Conservation (phyloP, 306 rosid species). For the Canavalia ensiformis region DNA sequence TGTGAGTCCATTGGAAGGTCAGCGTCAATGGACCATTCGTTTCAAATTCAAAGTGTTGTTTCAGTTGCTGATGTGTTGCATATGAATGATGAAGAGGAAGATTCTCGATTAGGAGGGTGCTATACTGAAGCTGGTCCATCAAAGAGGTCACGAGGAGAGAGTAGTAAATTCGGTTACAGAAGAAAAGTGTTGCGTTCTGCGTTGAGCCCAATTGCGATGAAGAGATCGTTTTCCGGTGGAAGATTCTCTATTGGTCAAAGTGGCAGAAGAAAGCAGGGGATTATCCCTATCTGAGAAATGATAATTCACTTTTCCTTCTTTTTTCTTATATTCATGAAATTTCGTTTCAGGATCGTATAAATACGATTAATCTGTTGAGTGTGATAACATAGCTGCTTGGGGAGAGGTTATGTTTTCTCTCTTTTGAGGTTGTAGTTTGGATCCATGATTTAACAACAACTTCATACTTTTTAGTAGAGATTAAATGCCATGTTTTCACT, state of each 20-base stretch:
- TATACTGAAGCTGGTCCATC: conserved; percentile 59
- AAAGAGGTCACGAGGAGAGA: conserved; percentile 54
- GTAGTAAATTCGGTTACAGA: conserved; percentile 46
- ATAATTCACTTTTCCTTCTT: not conserved
- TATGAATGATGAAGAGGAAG: conserved; percentile 57
- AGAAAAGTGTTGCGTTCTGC: conserved; percentile 63
- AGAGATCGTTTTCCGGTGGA: conserved; percentile 79
- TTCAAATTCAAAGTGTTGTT: conserved; percentile 44
- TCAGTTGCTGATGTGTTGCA: conserved; percentile 57
- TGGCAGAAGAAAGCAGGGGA: conserved; percentile 56
- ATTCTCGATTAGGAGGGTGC: conserved; percentile 50
- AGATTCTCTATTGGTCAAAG: conserved; percentile 59
- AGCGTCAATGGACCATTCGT: conserved; percentile 71
- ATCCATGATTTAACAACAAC: not conserved
- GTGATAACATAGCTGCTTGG: not conserved
- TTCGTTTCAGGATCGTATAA: not conserved
- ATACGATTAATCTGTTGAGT: not conserved
- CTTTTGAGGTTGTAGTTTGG: not conserved
- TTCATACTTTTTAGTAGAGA: not conserved
- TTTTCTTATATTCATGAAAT: too few relatives aligned
- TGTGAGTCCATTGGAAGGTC: conserved; percentile 62
- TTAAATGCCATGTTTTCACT: not conserved
- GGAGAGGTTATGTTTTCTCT: not conserved
- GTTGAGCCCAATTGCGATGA: conserved; percentile 69
- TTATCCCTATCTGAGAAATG: conserved; percentile 51